These are phyloP conservation scores for Giardia duodenalis DNA, from an alignment of 208 protist genomes.

Conservation along the genomic window DNA sequence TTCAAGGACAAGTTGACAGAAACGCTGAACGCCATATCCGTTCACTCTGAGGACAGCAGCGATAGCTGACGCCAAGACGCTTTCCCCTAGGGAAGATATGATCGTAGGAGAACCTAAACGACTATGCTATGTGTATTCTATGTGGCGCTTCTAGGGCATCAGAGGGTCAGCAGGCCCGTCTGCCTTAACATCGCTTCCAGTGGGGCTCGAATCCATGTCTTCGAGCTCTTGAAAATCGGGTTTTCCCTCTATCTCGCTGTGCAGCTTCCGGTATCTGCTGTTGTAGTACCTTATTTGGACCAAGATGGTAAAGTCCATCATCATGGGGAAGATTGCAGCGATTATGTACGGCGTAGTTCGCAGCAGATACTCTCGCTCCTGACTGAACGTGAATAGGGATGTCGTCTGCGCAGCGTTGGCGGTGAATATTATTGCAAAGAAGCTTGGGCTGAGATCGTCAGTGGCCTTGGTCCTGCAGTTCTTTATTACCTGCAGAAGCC, in stretches of 20 bases:
- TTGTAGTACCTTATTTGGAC: background rate
- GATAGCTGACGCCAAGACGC: too few species aligned
- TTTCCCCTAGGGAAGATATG: too few species aligned
- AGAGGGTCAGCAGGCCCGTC: too few species aligned
- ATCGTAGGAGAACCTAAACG: too few species aligned
- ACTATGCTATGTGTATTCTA: too few species aligned
- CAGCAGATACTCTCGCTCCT: background rate
- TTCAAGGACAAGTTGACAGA: background rate
- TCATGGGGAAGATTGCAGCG: background rate
- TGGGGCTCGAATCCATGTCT: too few species aligned
- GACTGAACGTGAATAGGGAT: background rate
- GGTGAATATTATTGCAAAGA: background rate
- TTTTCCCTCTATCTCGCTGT: too few species aligned
- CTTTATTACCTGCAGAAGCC: background rate
- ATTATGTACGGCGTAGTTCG: background rate
- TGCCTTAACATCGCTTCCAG: too few species aligned
- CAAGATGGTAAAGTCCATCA: background rate
- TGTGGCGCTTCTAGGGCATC: too few species aligned
- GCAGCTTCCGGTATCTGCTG: too few species aligned
- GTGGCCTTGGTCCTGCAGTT: background rate
- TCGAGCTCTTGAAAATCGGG: too few species aligned
- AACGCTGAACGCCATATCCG: background rate
- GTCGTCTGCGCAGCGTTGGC: background rate
- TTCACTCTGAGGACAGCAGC: too few species aligned
- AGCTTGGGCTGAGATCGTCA: background rate